Base-by-base conservation (phyloP, 169 alveolate species). In the Babesia caballi region DNA sequence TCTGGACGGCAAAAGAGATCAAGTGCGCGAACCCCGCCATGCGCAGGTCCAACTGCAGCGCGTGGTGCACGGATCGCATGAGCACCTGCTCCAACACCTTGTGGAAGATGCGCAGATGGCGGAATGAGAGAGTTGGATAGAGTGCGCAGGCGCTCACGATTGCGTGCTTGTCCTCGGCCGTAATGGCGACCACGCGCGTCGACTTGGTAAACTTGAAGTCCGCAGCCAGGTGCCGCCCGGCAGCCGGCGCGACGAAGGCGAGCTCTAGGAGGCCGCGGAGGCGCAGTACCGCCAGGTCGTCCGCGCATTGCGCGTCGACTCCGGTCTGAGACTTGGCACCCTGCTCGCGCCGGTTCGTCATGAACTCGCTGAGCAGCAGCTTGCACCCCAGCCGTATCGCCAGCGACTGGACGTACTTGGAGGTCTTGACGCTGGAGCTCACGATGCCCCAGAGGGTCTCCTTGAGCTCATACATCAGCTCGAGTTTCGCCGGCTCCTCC, bases 341-440 rank as follows among this genome's bases (percentile, higher is more conserved):
- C 4, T 17, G 44, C 15, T 36, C 72, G 15, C 76, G 69, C 44
- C 71, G 28, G 67, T 49, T 77, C 36, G 46, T 73, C 0, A 71
- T 23, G 38, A 41, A 61, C 35, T 73, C 84, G 28, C 85, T 85
- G 23, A 85, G 46, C 32, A 85, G 35, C 11, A 85, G 59, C 35
- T 82, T 83, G 40, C 84, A 81, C 28, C 54, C 73, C 25, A 69
- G 72, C 36, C 90, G 23, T 30, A 82, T 23, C 15, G 86, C 82
- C 27, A 85, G 40, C 2, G 92, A 85, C 30, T 85, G 92, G 38
- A 85, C 74, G 42, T 82, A 82, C 52, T 85, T 85, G 40, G 87
- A 68, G 52, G 77, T 82, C 59, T 70, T 75, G 36, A 75, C 38
- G 11, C 15, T 47, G 4, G 90, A 82, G 51, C 28, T 46, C 41